phyloP scores from a whole-genome alignment of 2,329 filamentous ascomycete species.

The Ceratocystis cubensis region DNA sequence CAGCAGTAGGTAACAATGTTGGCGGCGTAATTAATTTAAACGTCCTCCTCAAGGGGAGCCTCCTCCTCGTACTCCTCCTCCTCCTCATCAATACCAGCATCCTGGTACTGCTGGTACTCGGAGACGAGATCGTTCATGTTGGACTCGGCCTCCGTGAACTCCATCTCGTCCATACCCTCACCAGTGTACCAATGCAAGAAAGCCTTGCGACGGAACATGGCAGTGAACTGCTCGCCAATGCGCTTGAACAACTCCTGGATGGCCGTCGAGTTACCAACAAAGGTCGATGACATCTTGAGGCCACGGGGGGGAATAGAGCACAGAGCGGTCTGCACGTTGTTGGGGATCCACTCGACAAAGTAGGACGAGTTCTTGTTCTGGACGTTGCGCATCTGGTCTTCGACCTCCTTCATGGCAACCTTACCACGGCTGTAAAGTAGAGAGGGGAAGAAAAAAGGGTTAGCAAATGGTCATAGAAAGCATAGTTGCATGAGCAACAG shows the following conservation, averaged over 20 bases:
- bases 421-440: constrained; percentile 64
- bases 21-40: constrained; percentile 28
- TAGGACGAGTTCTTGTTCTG: constrained; percentile 99
- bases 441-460: neutral
- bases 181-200: constrained; percentile 99
- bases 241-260: constrained; percentile 99
- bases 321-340: constrained; percentile 99
- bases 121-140: constrained; percentile 99
- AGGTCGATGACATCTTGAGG: constrained; percentile 98
- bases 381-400: constrained; percentile 99
- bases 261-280: constrained; percentile 97
- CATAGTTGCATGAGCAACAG: neutral
- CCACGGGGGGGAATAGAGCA: constrained; percentile 97
- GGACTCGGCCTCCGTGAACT: constrained; percentile 99
- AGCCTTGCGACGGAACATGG: constrained; percentile 99
- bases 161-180: constrained; percentile 99
- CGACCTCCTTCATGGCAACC: constrained; percentile 99
- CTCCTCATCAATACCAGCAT: constrained; percentile 91
- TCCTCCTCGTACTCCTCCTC: constrained; percentile 95
- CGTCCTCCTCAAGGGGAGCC: constrained; percentile 60
- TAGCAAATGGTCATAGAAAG: constrained; percentile 5
- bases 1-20: neutral
- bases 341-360: constrained; percentile 99
- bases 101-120: constrained; percentile 99
- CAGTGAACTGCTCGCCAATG: constrained; percentile 98